Conservation (phyloP, 495 filamentous ascomycete species). For the Talaromyces adpressus region DNA sequence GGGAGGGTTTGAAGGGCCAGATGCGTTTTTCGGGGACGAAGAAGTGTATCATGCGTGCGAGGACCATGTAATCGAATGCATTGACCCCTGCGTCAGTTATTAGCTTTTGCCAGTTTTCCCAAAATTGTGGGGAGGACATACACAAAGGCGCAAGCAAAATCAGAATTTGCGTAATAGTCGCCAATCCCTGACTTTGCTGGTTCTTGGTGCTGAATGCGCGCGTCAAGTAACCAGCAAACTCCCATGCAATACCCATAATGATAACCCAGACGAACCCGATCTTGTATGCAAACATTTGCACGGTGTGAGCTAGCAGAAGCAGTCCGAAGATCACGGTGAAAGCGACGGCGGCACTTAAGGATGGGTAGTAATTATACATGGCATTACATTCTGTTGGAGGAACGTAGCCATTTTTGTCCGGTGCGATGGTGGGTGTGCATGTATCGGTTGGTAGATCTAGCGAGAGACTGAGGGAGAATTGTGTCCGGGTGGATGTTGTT, state of each 20-base stretch:
- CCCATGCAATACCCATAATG: conserved; percentile 25
- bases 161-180: conserved; percentile 12
- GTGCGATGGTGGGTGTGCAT: conserved; percentile 21
- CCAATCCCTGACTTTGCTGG: conserved; percentile 14
- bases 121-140: neutral
- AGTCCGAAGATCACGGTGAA: conserved; percentile 33
- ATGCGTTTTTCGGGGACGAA: conserved; percentile 44
- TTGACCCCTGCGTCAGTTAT: conserved; percentile 49
- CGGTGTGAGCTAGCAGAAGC: conserved; percentile 26
- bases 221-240: conserved; percentile 21
- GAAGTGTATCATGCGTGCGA: conserved; percentile 55
- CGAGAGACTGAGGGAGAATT: neutral
- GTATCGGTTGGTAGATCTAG: conserved; percentile 12
- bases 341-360: conserved; percentile 16
- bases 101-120: neutral
- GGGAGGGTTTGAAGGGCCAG: conserved; percentile 38
- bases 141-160: conserved; percentile 21
- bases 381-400: conserved; percentile 31
- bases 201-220: conserved; percentile 19
- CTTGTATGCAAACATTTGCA: conserved; percentile 25
- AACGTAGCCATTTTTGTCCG: conserved; percentile 35
- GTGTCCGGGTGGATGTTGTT: neutral
- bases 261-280: conserved; percentile 38
- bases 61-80: conserved; percentile 62
- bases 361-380: conserved; percentile 25